Percentiles rank a stretch among this genome's conserved stretches.
These are phyloP conservation scores for Nitzschia putrida DNA, from an alignment of 108 stramenopile species.

Conservation along the genomic window DNA sequence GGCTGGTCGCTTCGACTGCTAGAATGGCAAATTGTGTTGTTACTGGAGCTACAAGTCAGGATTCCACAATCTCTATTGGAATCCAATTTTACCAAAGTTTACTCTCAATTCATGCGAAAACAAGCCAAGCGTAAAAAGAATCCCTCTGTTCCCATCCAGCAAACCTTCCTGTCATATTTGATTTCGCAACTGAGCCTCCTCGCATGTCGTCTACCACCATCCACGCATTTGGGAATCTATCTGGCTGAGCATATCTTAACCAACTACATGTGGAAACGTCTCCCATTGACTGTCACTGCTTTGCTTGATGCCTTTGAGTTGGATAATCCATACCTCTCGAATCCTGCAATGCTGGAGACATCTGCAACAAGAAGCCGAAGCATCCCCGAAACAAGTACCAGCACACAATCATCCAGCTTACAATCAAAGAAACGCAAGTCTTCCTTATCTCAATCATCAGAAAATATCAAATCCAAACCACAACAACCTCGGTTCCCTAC, in stretches of 20 bases:
- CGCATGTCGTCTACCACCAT: neutral
- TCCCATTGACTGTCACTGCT: neutral
- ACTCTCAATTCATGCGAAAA: neutral
- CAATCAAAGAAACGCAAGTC: no score
- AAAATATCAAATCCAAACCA: neutral
- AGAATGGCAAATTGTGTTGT: conserved; percentile 10
- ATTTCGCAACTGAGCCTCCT: neutral
- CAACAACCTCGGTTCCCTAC: neutral
- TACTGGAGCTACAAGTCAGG: conserved; percentile 10
- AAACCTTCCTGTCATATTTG: neutral
- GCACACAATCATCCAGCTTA: neutral
- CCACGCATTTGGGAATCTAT: neutral
- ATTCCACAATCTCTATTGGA: neutral
- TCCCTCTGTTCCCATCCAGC: neutral
- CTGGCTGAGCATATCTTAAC: neutral
- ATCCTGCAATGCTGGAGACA: neutral
- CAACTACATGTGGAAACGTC: conserved; percentile 4
- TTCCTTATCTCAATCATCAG: neutral
- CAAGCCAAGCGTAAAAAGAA: neutral
- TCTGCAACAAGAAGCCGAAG: neutral
- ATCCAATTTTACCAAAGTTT: conserved; percentile 7
- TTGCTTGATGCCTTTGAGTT: conserved; percentile 11
- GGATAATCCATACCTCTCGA: conserved; percentile 13
- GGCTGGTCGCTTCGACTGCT: neutral
- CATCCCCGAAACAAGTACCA: neutral